These are phyloP conservation scores for Boletellus ananas DNA, from an alignment of 768 basidiomycete genomes.

Conservation along the genomic window DNA sequence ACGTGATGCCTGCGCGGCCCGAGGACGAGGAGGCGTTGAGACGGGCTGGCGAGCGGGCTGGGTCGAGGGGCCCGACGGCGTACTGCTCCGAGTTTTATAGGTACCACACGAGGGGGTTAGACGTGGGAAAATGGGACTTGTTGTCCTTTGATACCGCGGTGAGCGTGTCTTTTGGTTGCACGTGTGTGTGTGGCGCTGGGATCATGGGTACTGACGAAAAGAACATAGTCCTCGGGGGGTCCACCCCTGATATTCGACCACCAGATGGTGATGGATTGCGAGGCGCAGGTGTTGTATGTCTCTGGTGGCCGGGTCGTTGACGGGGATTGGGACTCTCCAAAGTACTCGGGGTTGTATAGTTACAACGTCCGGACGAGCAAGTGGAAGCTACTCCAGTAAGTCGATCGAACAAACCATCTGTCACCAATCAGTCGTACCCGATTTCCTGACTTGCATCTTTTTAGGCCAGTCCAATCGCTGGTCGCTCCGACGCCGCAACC, in stretches of 20 bases:
- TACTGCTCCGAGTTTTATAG: conserved; percentile 71
- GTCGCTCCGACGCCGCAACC: conserved; percentile 30
- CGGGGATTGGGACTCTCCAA: conserved; percentile 53
- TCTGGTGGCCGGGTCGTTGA: conserved; percentile 74
- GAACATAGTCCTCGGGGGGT: conserved; percentile 53
- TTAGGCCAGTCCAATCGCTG: conserved; percentile 20
- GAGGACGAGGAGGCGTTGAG: conserved; percentile 20
- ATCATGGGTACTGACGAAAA: background rate
- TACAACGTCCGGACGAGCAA: conserved; percentile 62
- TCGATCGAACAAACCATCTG: background rate
- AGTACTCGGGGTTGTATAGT: conserved; percentile 70
- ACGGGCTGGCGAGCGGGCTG: conserved; percentile 20
- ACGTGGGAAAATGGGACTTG: conserved; percentile 69
- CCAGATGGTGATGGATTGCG: conserved; percentile 74
- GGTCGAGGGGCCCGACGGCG: conserved; percentile 20
- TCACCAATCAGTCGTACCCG: too few species aligned
- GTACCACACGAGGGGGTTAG: conserved; percentile 42
- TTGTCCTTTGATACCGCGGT: conserved; percentile 67
- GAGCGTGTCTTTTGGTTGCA: conserved; percentile 17
- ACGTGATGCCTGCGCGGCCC: conserved; percentile 33
- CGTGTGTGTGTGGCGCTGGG: too few species aligned
- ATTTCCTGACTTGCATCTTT: background rate
- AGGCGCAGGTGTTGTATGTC: conserved; percentile 67
- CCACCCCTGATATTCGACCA: conserved; percentile 77
- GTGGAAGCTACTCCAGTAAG: conserved; percentile 70